phyloP scores from a whole-genome alignment of 192 early-diverging fungal genomes.

The Gonapodya sp. region DNA sequence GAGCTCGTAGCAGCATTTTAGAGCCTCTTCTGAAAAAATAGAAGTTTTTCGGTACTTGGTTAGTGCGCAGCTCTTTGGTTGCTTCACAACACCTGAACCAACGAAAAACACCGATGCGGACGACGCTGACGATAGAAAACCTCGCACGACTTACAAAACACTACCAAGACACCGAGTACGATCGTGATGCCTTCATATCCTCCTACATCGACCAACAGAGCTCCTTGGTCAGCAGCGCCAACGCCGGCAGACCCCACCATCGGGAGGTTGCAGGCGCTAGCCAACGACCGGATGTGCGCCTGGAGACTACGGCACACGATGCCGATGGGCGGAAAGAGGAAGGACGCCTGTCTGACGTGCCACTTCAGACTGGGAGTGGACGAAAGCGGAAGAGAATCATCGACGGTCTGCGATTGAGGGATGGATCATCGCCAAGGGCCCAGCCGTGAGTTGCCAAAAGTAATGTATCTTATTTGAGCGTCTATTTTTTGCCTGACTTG shows the following conservation, averaged over 20 bases:
- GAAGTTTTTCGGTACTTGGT: no score
- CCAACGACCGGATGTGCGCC: neutral
- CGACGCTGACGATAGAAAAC: neutral
- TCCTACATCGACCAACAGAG: neutral
- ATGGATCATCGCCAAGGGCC: neutral
- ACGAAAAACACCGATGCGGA: neutral
- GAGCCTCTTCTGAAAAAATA: no score
- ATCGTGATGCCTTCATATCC: neutral
- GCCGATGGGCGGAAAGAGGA: neutral
- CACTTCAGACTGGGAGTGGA: neutral
- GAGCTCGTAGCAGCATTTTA: no score
- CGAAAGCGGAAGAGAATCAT: neutral
- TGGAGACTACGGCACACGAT: neutral
- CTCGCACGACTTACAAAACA: neutral
- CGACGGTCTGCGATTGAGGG: neutral
- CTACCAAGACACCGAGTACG: neutral
- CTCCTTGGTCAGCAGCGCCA: neutral
- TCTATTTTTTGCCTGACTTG: no score
- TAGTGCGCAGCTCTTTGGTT: neutral
- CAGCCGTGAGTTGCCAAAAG: neutral
- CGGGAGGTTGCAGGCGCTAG: neutral
- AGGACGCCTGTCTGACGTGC: neutral
- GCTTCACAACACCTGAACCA: neutral
- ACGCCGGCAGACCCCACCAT: no score
- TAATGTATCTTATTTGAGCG: no score